A percentile compares a stretch with the other conserved stretches of the same genome.
Evolutionary conservation across 2,329 filamentous ascomycete species (phyloP).

Genomic region (Fusarium sp.): DNA sequence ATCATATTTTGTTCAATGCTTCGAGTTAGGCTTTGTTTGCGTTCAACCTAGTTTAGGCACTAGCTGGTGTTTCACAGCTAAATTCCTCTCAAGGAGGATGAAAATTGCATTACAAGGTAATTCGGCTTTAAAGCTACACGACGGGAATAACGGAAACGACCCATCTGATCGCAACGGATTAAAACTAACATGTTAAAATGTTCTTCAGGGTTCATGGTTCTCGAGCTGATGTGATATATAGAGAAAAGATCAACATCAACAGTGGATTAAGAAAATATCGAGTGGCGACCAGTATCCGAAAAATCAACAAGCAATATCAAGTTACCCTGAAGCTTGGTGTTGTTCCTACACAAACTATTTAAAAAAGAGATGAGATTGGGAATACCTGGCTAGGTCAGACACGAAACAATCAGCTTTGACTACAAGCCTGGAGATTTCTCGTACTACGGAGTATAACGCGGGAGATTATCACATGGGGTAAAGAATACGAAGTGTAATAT

Average conservation of each 20-base stretch:
- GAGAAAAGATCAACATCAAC: not conserved
- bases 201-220: not conserved
- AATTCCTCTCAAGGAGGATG: not conserved
- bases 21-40: not conserved
- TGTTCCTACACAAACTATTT: no score
- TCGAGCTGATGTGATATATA: not conserved
- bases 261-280: not conserved
- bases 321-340: no score
- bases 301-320: not conserved
- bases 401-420: no score
- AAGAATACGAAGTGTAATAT: not conserved
- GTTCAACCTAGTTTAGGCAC: not conserved
- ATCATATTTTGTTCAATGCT: not conserved
- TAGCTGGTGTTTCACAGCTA: not conserved
- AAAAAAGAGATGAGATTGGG: not conserved
- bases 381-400: no score
- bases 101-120: no score
- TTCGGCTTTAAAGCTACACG: no score
- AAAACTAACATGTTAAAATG: not conserved
- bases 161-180: no score
- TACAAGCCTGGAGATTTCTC: no score
- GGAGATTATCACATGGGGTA: not conserved
- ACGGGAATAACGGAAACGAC: no score
- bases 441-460: no score
- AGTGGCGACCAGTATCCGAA: not conserved